Evolutionary conservation across 192 early-diverging fungal genomes (phyloP).

Genomic region (Coemansia sp.): DNA sequence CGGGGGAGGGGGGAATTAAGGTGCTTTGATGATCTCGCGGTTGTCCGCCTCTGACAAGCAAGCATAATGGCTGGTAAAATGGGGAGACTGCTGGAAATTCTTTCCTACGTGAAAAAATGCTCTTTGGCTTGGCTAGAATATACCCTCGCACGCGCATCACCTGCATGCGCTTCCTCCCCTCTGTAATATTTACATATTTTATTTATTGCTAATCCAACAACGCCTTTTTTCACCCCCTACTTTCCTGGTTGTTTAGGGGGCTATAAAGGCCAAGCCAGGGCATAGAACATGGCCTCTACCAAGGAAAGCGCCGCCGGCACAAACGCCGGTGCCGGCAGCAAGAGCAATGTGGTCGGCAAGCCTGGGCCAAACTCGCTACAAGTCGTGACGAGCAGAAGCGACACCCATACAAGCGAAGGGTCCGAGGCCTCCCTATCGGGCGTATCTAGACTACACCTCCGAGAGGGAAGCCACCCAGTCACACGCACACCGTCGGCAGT

Average conservation of each 20-base stretch:
- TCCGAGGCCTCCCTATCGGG: not conserved
- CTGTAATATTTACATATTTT: not conserved
- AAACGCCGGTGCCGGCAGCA: not conserved
- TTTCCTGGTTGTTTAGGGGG: not conserved
- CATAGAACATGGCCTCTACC: not conserved
- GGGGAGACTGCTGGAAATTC: not conserved
- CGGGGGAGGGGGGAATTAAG: not conserved
- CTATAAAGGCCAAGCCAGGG: not conserved
- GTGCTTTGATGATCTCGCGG: not conserved
- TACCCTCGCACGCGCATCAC: not conserved
- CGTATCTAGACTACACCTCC: not conserved
- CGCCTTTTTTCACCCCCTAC: not conserved
- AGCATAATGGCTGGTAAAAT: not conserved
- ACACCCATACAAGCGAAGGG: not conserved
- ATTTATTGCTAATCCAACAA: not conserved
- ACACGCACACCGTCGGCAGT: constrained; percentile 36
- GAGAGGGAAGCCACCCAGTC: not conserved
- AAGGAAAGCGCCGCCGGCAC: not conserved
- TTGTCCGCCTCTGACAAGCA: not conserved
- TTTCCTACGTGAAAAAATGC: too few species aligned
- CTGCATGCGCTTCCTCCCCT: not conserved
- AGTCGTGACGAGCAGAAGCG: not conserved
- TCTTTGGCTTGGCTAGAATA: not conserved
- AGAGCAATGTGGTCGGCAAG: not conserved
- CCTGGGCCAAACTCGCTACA: not conserved